Percentiles rank a stretch among this genome's conserved stretches.
Conservation (phyloP, 2,329 filamentous ascomycete genomes). For the Tolypocladium endophyticum region DNA sequence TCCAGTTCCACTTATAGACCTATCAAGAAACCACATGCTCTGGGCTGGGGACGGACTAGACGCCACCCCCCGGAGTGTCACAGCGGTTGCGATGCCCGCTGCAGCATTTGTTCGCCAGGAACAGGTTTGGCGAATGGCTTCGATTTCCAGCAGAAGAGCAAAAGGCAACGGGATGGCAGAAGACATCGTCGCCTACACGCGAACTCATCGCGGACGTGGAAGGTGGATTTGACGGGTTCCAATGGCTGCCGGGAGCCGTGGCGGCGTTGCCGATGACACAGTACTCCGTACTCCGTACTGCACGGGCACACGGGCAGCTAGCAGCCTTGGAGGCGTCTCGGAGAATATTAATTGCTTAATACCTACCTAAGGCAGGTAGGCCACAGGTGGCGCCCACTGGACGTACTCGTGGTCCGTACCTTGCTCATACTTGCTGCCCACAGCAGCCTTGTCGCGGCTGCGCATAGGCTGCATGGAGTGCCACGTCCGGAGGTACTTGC, state of each 20-base stretch:
- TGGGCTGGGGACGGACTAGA: background rate
- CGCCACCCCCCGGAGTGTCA: background rate
- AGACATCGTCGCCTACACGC: background rate
- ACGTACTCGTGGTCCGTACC: no score
- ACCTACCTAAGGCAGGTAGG: background rate
- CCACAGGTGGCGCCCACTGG: background rate
- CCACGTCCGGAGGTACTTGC: background rate
- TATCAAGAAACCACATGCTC: background rate
- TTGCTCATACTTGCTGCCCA: background rate
- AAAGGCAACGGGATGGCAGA: background rate
- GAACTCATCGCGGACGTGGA: background rate
- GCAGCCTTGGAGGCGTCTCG: background rate
- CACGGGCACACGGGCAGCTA: no score
- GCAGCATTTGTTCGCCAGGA: background rate
- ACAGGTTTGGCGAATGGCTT: background rate
- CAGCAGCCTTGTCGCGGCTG: background rate
- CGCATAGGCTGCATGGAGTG: background rate
- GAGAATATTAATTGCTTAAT: background rate
- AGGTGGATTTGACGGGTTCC: background rate
- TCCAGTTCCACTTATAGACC: background rate
- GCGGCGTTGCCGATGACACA: background rate
- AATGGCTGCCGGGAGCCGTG: conserved; percentile 1
- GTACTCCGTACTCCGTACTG: no score
- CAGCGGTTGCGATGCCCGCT: background rate
- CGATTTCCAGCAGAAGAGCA: background rate